Conservation (phyloP, 2,329 filamentous ascomycete genomes). For the Colletotrichum kahawae region DNA sequence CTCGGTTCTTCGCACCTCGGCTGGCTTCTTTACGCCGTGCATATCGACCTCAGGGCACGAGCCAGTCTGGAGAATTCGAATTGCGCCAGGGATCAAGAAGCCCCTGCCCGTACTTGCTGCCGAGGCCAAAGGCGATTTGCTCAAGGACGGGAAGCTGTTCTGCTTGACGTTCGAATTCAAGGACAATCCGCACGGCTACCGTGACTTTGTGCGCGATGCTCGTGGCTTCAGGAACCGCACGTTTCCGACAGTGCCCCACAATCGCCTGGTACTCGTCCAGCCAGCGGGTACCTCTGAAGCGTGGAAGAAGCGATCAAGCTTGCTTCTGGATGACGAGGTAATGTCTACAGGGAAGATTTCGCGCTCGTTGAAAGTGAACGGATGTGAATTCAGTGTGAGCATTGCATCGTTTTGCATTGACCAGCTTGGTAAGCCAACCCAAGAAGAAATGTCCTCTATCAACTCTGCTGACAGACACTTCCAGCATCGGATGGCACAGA, state of each 20-base stretch:
- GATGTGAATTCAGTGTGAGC: neutral
- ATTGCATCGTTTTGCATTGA: neutral
- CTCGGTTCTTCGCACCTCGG: neutral
- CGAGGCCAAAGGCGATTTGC: neutral
- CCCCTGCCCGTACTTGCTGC: neutral
- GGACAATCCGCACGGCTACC: neutral
- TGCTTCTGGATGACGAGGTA: neutral
- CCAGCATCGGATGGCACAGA: neutral
- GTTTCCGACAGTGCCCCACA: neutral
- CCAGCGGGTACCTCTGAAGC: neutral
- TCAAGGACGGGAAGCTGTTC: neutral
- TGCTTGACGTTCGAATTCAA: constrained; percentile 2
- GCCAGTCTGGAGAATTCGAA: neutral
- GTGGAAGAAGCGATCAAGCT: neutral
- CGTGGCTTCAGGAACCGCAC: neutral
- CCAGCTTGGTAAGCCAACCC: neutral
- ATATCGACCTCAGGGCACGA: neutral
- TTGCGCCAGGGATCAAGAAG: neutral
- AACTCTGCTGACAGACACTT: neutral
- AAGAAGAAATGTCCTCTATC: too few species aligned
- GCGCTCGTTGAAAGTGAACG: neutral
- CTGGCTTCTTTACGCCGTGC: neutral
- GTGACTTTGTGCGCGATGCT: neutral
- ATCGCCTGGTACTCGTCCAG: neutral
- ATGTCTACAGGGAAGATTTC: neutral